Evolutionary conservation across 1,284 basidiomycete genomes (phyloP), one percentile per base, ranked within the genome.

Genomic region (Microbotryum intermedium): DNA sequence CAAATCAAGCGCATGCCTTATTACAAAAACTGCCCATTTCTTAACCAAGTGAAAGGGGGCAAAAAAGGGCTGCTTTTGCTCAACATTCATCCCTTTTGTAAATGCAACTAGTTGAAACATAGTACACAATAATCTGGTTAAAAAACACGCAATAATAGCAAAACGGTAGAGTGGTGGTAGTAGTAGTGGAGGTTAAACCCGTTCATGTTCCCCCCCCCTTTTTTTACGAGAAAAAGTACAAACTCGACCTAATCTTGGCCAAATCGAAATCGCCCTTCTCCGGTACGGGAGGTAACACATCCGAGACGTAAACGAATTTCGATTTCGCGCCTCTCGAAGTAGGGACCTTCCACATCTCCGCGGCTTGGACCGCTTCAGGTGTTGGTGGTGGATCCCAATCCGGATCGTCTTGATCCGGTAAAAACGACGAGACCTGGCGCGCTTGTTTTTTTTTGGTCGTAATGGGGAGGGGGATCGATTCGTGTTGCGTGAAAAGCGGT

Each of bases 181-280:
- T 39, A 16, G 34, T 39, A 13, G 6, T 39, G 11, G 18, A 13
- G 11, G 34, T 16, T 39, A 48, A 11, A 20, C 13, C n/a, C 46
- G 46, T 20, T 13, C 13, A 26, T 20, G 46, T 11, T 11, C 6
- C 21, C 26, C 21, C 46, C 18, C 25, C 23, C 39, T 74, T n/a
- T n/a, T n/a, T n/a, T n/a, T 79, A 90, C 52, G 88, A 89, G 80
- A 94, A 95, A 82, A 97, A 97, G 76, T 95, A 97, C 50, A 81
- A 79, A 47, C 86, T 89, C 53, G 83, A 76, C 72, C 86, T 85
- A 76, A 97, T 93, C 65, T 81, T 81, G 71, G 83, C 79, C 62
- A 99, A 90, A 70, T 92, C 83, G 74, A 98, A 97, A 59, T 81
- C 78, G 61, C 94, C 95, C 77, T 90, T 90, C 72, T 83, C 75